These are phyloP conservation scores for Xylaria sp. DNA, from an alignment of 2,329 filamentous ascomycete genomes.

Conservation along the genomic window DNA sequence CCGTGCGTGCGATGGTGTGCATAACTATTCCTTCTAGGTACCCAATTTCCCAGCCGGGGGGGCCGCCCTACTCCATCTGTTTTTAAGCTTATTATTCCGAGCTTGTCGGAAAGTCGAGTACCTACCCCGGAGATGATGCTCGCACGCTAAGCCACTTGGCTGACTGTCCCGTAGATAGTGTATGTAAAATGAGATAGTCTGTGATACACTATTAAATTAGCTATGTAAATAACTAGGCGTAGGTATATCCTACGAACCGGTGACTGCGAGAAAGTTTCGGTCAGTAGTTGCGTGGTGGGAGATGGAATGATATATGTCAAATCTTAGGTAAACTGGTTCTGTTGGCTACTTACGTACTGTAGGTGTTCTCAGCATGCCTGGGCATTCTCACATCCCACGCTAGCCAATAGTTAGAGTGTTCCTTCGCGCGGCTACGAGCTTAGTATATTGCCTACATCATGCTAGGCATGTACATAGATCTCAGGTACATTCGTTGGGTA, in stretches of 20 bases:
- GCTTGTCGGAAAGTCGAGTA: neutral
- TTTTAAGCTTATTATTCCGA: conserved; percentile 9
- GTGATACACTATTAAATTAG: too few relatives aligned
- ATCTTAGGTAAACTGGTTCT: neutral
- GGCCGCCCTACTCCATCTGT: neutral
- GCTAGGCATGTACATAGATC: conserved; percentile 1
- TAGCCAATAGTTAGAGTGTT: conserved; percentile 22
- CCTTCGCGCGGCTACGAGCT: conserved; percentile 19
- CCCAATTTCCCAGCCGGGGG: neutral
- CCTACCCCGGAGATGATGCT: too few relatives aligned
- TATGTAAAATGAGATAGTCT: too few relatives aligned
- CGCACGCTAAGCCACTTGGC: too few relatives aligned
- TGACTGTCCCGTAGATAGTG: too few relatives aligned
- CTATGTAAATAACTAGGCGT: too few relatives aligned
- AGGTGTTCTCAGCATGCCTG: neutral
- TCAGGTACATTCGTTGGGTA: neutral
- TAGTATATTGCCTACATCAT: conserved; percentile 10
- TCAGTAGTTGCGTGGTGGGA: too few relatives aligned
- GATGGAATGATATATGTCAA: too few relatives aligned
- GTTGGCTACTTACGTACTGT: neutral
- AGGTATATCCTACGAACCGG: too few relatives aligned
- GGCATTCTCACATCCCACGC: conserved; percentile 1
- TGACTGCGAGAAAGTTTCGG: too few relatives aligned
- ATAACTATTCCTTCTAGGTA: neutral
- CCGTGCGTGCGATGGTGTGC: conserved; percentile 4